These are phyloP conservation scores for Backusella tarrabulga DNA, from an alignment of 192 early-diverging fungal genomes.

Conservation along the genomic window DNA sequence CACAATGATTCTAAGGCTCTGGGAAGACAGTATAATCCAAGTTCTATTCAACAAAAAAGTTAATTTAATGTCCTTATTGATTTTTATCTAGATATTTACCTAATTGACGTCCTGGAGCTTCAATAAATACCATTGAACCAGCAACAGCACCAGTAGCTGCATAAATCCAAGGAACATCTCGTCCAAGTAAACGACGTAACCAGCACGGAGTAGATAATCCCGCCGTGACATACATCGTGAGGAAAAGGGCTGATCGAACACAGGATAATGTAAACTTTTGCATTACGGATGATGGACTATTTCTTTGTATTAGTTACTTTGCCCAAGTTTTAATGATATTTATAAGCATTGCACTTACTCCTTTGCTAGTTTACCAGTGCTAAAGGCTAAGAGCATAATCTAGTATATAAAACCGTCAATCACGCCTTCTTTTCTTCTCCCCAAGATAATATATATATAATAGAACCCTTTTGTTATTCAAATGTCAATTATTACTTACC, in stretches of 20 bases:
- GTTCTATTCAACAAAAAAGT: slow-evolving; percentile 45
- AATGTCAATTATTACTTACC: slow-evolving; percentile 30
- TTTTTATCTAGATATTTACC: slow-evolving; percentile 16
- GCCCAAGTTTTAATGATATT: not conserved
- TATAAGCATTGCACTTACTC: slow-evolving; percentile 24
- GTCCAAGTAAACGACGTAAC: slow-evolving; percentile 45
- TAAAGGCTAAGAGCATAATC: slow-evolving; percentile 48
- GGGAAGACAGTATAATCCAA: slow-evolving; percentile 83
- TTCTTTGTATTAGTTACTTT: not conserved
- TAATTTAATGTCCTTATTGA: not conserved
- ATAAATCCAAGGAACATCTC: slow-evolving; percentile 52
- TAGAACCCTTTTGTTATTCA: not conserved
- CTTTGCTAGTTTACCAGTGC: slow-evolving; percentile 18
- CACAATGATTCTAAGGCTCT: slow-evolving; percentile 74
- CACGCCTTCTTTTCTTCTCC: not conserved
- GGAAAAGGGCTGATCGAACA: slow-evolving; percentile 58
- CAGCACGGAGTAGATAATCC: slow-evolving; percentile 55
- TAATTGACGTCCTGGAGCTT: slow-evolving; percentile 58
- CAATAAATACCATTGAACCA: slow-evolving; percentile 59
- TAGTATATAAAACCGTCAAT: slow-evolving; percentile 5
- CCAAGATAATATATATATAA: not conserved
- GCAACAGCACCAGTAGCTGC: slow-evolving; percentile 50
- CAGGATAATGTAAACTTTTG: slow-evolving; percentile 52
- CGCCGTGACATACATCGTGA: slow-evolving; percentile 48
- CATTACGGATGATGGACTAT: slow-evolving; percentile 39